Base-by-base conservation (phyloP, 179 eudicot genomes). In the Spinacia oleracea region DNA sequence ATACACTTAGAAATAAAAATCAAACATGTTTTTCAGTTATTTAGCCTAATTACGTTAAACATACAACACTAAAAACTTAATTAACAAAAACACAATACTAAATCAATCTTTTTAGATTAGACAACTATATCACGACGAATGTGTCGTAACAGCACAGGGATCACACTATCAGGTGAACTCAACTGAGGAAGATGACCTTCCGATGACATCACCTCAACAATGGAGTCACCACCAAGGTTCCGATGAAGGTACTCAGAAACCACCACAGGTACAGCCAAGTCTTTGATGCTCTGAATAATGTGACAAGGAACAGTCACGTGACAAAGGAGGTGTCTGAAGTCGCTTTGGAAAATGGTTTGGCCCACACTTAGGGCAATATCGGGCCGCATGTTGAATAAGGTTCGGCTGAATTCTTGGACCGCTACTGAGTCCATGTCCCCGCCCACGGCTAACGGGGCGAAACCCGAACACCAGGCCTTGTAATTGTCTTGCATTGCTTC, bases 141-240 rank as follows among this genome's bases (percentile, higher is more conserved):
- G 78, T 94, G 98, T 62, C 93, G 86, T 29, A 94, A 80, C 16
- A 94, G 81, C 63, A 94, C 93, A 0, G 98, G 97, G 21, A 92
- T 50, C 21, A 91, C 95, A 18, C 85, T 85, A 20, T 90, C 96
- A 1, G 98, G 97, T 6, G 96, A 94, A 83, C 98, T 94, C 81
- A 94, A 75, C 80, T 94, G 98, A 27, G 98, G 98, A 34, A 94
- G 88, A 51, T 94, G 98, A 32, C 98, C 98, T 32, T 94, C 97
- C 0, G 98, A 88, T 2, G 90, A 71, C 96, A 94, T 89, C 70
- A 94, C 93, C 84, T 94, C 98, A 10, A 94, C 98, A 15, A 94
- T 85, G 14, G 97, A 92, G 71, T 89, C 83, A 1, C 91, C 86
- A 6, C 96, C 97, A 12, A 94, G 86, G 79, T 91, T 83, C 76